Base-by-base conservation (phyloP, 2,329 filamentous ascomycete genomes). In the Reticulascus tulasneorum region DNA sequence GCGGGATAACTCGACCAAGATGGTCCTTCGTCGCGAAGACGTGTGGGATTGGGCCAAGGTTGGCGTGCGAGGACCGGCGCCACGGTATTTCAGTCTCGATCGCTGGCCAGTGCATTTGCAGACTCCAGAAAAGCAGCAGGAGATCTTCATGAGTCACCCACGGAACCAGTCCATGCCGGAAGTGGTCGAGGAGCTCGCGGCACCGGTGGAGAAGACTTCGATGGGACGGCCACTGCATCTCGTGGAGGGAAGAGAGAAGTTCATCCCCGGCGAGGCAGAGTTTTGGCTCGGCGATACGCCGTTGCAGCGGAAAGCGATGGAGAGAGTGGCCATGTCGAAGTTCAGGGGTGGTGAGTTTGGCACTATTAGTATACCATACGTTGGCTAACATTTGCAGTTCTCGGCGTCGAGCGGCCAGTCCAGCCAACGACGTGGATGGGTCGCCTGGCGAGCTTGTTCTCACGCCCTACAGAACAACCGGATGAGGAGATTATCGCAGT, bases 91-190 rank as follows among this genome's bases (percentile, higher is more conserved):
- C 54, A 51, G 55, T 43, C 51, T 75, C 28, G 57, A 66, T 47
- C 62, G 69, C 24, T 77, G 72, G 71, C 71, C 71, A 23, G 27
- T 65, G 15, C 47, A 62, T 18, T 48, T 66, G 34, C 65, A 71
- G 45, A 52, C 41, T 7, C 33, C 50, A 17, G 45, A 49, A 16
- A 51, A 44, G n/a, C 54, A 56, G 33, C 38, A 48, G 10, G 33
- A 45, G 13, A 59, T 69, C 36, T 23, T 35, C 15, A 20, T 13
- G 16, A 35, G 39, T 23, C 20, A 18, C 23, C 20, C 18, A 33
- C 7, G 33, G 8, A 13, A 23, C 21, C 20, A 19, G 23, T 10
- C 4, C 23, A 23, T 15, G 33, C 20, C 43, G 6, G 16, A 32
- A 16, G 19, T 25, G 4, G 29, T 18, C 4, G 23, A 19, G 10